Evolutionary conservation across 768 basidiomycete genomes (phyloP).

Genomic region (Rhizopogon rudus): DNA sequence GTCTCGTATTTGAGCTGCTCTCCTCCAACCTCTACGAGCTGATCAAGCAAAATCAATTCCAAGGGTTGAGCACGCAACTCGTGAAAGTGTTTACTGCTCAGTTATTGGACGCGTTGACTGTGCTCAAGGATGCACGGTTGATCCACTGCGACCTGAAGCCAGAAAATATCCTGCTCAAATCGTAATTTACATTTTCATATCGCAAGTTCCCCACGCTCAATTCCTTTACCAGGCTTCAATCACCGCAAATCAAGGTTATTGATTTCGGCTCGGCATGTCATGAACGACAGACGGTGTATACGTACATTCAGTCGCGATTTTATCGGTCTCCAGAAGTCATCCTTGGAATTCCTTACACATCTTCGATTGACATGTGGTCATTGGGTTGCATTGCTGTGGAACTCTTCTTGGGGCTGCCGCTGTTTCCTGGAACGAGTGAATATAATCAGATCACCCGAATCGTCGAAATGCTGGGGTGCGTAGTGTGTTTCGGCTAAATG

Average conservation of each 20-base stretch:
- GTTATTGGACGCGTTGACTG: conserved; percentile 84
- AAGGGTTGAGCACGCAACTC: conserved; percentile 92
- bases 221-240: conserved; percentile 64
- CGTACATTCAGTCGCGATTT: conserved; percentile 98
- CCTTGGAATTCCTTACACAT: conserved; percentile 89
- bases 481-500: conserved; percentile 8
- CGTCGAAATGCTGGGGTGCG: conserved; percentile 97
- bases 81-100: conserved; percentile 99
- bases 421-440: conserved; percentile 98
- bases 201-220: not conserved
- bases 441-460: conserved; percentile 98
- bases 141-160: conserved; percentile 99
- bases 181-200: conserved; percentile 41
- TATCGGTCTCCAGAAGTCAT: conserved; percentile 98
- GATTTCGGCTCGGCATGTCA: conserved; percentile 99
- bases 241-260: conserved; percentile 97
- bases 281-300: conserved; percentile 99
- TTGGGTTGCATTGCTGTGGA: conserved; percentile 98
- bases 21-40: conserved; percentile 98
- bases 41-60: conserved; percentile 99
- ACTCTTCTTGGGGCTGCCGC: conserved; percentile 90
- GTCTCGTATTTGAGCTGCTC: conserved; percentile 95
- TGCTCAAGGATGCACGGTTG: conserved; percentile 91
- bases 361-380: conserved; percentile 99
- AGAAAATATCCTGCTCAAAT: conserved; percentile 96